A percentile compares a stretch with the other conserved stretches of the same genome.
phyloP scores from a whole-genome alignment of 2,329 filamentous ascomycete species.

The Penicillium sumatraense region DNA sequence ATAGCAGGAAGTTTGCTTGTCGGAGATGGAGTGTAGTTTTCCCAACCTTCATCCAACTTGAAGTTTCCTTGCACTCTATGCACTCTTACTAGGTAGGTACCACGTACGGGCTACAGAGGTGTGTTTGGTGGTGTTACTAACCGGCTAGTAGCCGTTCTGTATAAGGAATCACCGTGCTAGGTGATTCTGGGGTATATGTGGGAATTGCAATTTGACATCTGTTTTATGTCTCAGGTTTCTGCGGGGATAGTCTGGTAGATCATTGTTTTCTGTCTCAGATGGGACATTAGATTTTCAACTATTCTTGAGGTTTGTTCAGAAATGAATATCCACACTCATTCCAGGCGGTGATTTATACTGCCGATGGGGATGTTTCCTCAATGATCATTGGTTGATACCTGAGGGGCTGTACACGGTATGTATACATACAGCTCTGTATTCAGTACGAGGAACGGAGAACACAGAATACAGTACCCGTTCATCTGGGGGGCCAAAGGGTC shows the following conservation, averaged over 20 bases:
- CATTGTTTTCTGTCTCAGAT: background rate
- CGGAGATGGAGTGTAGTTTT: no score
- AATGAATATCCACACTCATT: background rate
- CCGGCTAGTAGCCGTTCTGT: no score
- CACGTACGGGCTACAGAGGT: no score
- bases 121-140: no score
- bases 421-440: background rate
- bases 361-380: background rate
- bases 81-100: no score
- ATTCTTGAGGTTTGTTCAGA: background rate
- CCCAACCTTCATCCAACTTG: no score
- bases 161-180: no score
- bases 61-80: no score
- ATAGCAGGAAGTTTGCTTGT: no score
- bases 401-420: background rate
- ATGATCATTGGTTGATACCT: background rate
- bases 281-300: background rate
- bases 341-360: background rate
- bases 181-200: background rate
- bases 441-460: no score
- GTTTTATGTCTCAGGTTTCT: conserved; percentile 1
- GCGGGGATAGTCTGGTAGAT: background rate
- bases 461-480: background rate
- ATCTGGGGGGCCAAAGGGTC: conserved; percentile 4
- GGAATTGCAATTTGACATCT: background rate